Base-by-base conservation (phyloP, 371 early-diverging fungal genomes). In the Mucor sp. region DNA sequence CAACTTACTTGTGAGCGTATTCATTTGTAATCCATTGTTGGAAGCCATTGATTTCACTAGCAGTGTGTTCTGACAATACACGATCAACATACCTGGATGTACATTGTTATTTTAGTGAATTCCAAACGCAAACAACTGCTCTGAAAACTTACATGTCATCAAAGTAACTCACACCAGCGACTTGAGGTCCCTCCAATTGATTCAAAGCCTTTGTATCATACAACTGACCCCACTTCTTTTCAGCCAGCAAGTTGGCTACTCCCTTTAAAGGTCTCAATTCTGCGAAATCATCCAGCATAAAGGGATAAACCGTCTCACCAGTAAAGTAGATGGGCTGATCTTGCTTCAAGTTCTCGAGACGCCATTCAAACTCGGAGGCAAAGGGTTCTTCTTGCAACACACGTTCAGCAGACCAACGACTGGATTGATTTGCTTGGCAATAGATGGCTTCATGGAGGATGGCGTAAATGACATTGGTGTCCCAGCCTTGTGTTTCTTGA, bases 211-310 rank as follows among this genome's bases (percentile, higher is more conserved):
- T 73, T 12, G 68, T 56, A 67, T 91, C 77, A 60, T 92, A 92
- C 6, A 92, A 80, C 43, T 74, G 70, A 21, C 84, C 84, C 91
- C 92, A 91, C 5, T 56, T 53, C 4, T 72, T 74, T 62, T 88
- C 82, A 8, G 91, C 91, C 58, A 91, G 66, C 17, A 84, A 75
- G n/a, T 89, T 69, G 6, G 87, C 91, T 0, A 88, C 87, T 2
- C 81, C 79, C 48, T 87, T 87, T 23, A 91, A 70, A 15, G 86
- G 86, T 15, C 77, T 76, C 39, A 92, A 77, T 55, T 89, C 88
- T 5, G 85, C 80, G 68, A 86, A 91, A 63, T 92, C 91, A 37
- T 91, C 90, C 61, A 91, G 78, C 92, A 92, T 92, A 81, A 90
- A 91, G 30, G 90, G 89, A 62, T 89, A 90, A 67, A 92, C 85